Conservation (phyloP, 495 filamentous ascomycete species). For the Penicillium egyptiacum region DNA sequence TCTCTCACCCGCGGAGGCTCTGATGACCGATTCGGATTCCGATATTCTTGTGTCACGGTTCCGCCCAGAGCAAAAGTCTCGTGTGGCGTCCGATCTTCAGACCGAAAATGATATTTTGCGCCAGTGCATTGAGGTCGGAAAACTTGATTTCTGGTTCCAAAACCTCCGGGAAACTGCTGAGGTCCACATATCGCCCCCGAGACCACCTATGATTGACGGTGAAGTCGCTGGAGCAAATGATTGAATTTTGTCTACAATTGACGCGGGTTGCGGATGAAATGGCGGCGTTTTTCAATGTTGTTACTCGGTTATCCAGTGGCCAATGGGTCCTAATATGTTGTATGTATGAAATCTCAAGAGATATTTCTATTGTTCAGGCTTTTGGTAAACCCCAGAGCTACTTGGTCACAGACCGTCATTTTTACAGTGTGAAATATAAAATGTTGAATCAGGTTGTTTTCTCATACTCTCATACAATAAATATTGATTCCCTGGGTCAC, state of each 20-base stretch:
- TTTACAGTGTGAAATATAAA: neutral
- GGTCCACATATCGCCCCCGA: slow-evolving; percentile 8
- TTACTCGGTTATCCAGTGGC: neutral
- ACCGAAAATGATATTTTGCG: slow-evolving; percentile 54
- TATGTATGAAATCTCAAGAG: slow-evolving; percentile 8
- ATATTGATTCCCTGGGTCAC: neutral
- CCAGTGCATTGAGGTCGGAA: slow-evolving; percentile 55
- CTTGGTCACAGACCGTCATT: neutral
- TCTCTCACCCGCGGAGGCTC: slow-evolving; percentile 49
- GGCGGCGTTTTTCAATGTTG: slow-evolving; percentile 6
- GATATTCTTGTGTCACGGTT: slow-evolving; percentile 56
- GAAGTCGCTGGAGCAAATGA: neutral
- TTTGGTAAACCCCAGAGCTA: neutral
- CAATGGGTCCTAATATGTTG: slow-evolving; percentile 5
- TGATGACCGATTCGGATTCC: slow-evolving; percentile 50
- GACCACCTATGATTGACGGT: neutral
- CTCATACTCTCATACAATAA: neutral
- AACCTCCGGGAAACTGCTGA: slow-evolving; percentile 40
- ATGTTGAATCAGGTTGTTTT: neutral
- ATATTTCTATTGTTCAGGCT: neutral
- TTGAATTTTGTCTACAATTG: slow-evolving; percentile 5
- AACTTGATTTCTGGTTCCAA: slow-evolving; percentile 61
- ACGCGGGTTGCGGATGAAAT: neutral
- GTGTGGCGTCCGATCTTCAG: slow-evolving; percentile 51
- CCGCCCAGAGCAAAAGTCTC: slow-evolving; percentile 48